Base-by-base conservation (phyloP, 2,329 filamentous ascomycete species). In the Biscogniauxia sp. region DNA sequence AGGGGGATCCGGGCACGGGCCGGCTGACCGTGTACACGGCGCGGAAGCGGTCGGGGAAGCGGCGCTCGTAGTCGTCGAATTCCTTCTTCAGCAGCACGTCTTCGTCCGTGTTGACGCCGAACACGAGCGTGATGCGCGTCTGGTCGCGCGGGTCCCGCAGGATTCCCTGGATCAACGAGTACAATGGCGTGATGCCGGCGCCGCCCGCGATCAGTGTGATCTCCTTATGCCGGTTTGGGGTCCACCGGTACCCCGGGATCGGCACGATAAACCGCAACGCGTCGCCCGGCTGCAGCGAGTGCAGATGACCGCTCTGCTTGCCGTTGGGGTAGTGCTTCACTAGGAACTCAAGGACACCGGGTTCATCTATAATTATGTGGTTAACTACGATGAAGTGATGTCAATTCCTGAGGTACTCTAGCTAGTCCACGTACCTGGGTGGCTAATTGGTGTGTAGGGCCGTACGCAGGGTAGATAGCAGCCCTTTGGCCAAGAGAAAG, bases 161-260 rank as follows among this genome's bases (percentile, higher is more conserved):
- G 59, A 90, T 88, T 1, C 84, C 84, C 54, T 80, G 82, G 1
- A 83, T 78, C 1, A 90, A 80, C 70, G 89, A 86, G 70, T 85
- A 90, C 65, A 88, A 82, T 0, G 89, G 89, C 0, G 88, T 91
- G 64, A 92, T 90, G 19, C 89, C 89, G 0, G 87, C 88, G 13
- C 89, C 89, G 52, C 89, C 89, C 0, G 89, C 89, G 51, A 92
- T 83, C 49, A 91, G 78, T 2, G 84, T 82, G n/a, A 92, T 73
- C 63, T 84, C 79, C 3, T 69, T 70, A 68, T 73, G 78, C 70
- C 76, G 75, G 64, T 81, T 83, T 26, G 82, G 76, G 20, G 77
- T 80, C 82, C 84, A 89, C 37, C 74, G 68, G 70, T 83, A 83
- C 25, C 80, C 83, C 19, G 78, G 79, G 3, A 91, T 74, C 3